phyloP scores from a whole-genome alignment of 2,329 filamentous ascomycete species.

The Diaporthe australafricana region DNA sequence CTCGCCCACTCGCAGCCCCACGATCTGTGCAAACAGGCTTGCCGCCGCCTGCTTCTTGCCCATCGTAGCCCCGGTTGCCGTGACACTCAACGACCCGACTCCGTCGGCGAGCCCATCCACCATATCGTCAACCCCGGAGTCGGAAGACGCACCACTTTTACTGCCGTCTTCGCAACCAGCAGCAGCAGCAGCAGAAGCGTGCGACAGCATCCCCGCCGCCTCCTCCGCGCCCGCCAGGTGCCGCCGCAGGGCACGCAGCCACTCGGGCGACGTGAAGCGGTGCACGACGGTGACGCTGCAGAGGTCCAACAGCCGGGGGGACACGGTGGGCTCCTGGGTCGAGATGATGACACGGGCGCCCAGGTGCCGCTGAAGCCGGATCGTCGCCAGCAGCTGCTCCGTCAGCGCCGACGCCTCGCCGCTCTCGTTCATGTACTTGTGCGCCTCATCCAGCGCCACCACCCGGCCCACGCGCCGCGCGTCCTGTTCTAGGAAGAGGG shows the following conservation, averaged over 20 bases:
- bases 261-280: conserved; percentile 65
- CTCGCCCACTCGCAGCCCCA: conserved; percentile 56
- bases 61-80: neutral
- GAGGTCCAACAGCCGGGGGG: conserved; percentile 74
- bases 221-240: conserved; percentile 47
- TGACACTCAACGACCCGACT: conserved; percentile 34
- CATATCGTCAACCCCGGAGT: conserved; percentile 5
- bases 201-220: conserved; percentile 39
- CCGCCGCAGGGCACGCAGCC: conserved; percentile 44
- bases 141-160: neutral
- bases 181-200: conserved; percentile 20
- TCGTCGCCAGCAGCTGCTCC: conserved; percentile 68
- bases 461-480: conserved; percentile 63
- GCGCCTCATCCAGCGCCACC: conserved; percentile 80
- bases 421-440: conserved; percentile 77
- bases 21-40: conserved; percentile 56
- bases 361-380: conserved; percentile 78
- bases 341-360: conserved; percentile 76
- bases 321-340: conserved; percentile 82
- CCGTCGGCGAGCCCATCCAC: conserved; percentile 8
- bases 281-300: conserved; percentile 80
- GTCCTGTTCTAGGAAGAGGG: conserved; percentile 71
- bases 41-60: conserved; percentile 40
- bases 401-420: conserved; percentile 69
- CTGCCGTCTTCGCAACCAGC: neutral